Base-by-base conservation (phyloP, 495 filamentous ascomycete genomes). In the Neurospora sp. region DNA sequence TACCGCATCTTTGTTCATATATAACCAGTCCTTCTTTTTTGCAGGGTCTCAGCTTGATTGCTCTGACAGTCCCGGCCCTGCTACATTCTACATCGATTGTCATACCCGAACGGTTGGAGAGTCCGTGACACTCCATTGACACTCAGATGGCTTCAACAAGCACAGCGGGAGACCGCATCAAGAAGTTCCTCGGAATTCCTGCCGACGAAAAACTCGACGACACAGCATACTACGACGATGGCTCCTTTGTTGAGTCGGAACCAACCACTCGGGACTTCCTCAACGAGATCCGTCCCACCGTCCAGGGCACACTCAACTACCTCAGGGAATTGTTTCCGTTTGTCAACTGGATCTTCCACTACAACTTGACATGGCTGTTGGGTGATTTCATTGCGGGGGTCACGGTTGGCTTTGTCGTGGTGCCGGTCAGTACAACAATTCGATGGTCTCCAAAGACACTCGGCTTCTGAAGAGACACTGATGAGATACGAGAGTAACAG, bases 241-340 rank as follows among this genome's bases (percentile, higher is more conserved):
- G 93, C 73, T 88, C 89, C 71, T 97, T 92, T 76, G 84, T 93
- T 54, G 94, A 97, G 80, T 81, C 86, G 4, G 94, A 97, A 77
- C 94, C 94, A 5, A 91, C 89, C 3, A 83, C 85, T 3, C 72
- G 79, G 12, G 92, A 94, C 77, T 94, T 90, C 89, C 72, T 97
- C 48, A 77, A 77, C 3, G 83, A 89, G 10, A 76, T 90, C 44
- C 77, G 83, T 8, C 94, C 94, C 3, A 84, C 84, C 14, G 75
- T 81, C 8, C 69, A 75, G 1, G 85, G 90, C 5, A 44, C 90
- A 38, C 48, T 74, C 11, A 73, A 81, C 1, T 97, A 95, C 76
- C 73, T 89, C 70, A 73, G 75, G 14, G 78, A 77, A n/a, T 76
- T 84, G 71, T 83, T 87, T 70, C 85, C 85, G 8, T 87, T 87